Evolutionary conservation across 148 eudicot genomes (phyloP), one percentile per base, ranked within the genome.

Genomic region (Chenopodium berlandieri): DNA sequence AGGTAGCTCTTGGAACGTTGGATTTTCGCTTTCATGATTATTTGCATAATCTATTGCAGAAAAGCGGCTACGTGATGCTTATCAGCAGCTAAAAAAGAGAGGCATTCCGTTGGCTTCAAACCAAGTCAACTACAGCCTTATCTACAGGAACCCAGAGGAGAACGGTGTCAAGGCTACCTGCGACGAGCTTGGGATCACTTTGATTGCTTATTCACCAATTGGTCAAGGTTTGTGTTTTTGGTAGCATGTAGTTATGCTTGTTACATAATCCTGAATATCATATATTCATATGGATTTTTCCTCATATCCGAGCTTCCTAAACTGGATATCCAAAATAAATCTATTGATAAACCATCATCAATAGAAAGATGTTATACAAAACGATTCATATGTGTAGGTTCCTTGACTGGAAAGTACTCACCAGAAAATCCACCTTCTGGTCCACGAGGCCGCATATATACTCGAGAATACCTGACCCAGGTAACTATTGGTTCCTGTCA

Each of bases 81-180:
- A 96, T 83, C 79, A 91, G 71, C 89, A 84, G 84, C 94, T 96
- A 62, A 87, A 85, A 37, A 91, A 92, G 83, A 83, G 95, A 87
- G 98, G 99, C 67, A 91, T 96, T 73, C 98, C 98, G 32, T 80
- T 96, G 82, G 99, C 98, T 78, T 90, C 99, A 67, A 96, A 96
- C 87, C 99, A 96, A 94, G 99, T 96, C 79, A 96, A 96, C 79
- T 96, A 96, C 89, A 94, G 99, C 83, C 95, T 96, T 34, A 94
- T 96, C 71, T 94, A 96, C 86, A 85, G 99, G 80, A 50, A 83
- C 78, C 97, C 99, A 8, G 99, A 96, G 88, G 91, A 89, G 73
- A 96, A 96, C 74, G 99, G 99, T 81, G 98, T 96, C 76, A 96
- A 96, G 89, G 92, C 97, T 73, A 82, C 97, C 10, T 96, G 99